phyloP scores from a whole-genome alignment of 164 flowering plant genomes.

The Umbellularia californica region DNA sequence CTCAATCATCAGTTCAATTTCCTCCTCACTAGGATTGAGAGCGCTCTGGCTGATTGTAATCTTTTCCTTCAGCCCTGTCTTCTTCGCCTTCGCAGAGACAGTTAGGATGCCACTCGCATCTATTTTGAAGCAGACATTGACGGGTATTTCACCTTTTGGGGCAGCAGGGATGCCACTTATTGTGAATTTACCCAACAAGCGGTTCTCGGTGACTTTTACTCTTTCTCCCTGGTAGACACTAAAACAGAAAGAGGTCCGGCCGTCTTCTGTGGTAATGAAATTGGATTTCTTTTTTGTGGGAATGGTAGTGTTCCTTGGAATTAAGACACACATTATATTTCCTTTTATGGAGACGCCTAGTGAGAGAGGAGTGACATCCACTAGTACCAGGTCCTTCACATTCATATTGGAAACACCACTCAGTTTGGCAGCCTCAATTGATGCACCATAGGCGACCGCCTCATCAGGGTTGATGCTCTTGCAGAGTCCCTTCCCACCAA shows the following conservation, averaged over 20 bases:
- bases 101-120: too few relatives aligned
- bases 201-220: too few relatives aligned
- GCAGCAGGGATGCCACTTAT: too few relatives aligned
- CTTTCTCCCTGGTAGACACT: conserved; percentile 65
- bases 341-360: conserved; percentile 45
- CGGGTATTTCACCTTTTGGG: too few relatives aligned
- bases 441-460: conserved; percentile 50
- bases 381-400: conserved; percentile 42
- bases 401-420: conserved; percentile 54
- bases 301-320: conserved; percentile 54
- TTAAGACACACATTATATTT: conserved; percentile 47
- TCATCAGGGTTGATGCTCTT: conserved; percentile 64
- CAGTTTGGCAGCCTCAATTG: conserved; percentile 34
- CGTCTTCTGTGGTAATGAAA: conserved; percentile 41
- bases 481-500: conserved; percentile 57
- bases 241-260: conserved; percentile 44
- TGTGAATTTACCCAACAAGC: too few relatives aligned
- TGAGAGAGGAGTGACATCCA: conserved; percentile 59
- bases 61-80: too few relatives aligned
- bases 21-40: too few relatives aligned
- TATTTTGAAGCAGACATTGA: too few relatives aligned
- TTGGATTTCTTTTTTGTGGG: conserved; percentile 47
- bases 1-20: too few relatives aligned
- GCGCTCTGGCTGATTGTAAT: too few relatives aligned
- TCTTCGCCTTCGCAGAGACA: too few relatives aligned